Evolutionary conservation across 192 early-diverging fungal genomes (phyloP).

Genomic region (Spinellus fusiger): DNA sequence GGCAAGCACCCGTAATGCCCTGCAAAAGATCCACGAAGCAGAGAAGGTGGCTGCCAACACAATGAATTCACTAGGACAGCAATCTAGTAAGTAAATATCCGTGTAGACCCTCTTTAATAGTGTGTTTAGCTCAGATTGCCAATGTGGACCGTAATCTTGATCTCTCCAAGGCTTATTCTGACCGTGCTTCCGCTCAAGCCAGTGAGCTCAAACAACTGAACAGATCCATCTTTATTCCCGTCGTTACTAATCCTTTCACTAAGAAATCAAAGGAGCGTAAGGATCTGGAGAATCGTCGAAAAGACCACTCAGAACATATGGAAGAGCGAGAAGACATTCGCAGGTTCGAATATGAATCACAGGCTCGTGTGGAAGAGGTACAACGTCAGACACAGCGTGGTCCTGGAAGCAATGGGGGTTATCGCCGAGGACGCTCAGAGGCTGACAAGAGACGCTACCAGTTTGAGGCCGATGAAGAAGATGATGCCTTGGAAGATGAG

Average conservation of each 20-base stretch:
- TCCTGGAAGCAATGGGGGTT: slow-evolving; percentile 31
- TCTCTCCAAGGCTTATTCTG: slow-evolving; percentile 52
- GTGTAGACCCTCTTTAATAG: neutral
- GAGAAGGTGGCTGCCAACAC: slow-evolving; percentile 54
- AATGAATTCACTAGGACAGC: slow-evolving; percentile 60
- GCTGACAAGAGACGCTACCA: slow-evolving; percentile 55
- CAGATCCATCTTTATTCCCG: slow-evolving; percentile 68
- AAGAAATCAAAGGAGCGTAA: slow-evolving; percentile 51
- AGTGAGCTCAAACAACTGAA: slow-evolving; percentile 59
- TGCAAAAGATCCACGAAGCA: slow-evolving; percentile 55
- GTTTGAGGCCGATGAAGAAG: slow-evolving; percentile 64
- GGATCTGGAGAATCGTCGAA: slow-evolving; percentile 46
- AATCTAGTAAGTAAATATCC: slow-evolving; percentile 40
- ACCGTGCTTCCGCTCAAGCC: slow-evolving; percentile 46
- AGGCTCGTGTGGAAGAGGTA: slow-evolving; percentile 49
- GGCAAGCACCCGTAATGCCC: slow-evolving; percentile 58
- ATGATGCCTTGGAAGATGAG: slow-evolving; percentile 59
- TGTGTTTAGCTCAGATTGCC: slow-evolving; percentile 33
- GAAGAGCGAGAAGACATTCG: slow-evolving; percentile 47
- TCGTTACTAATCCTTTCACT: slow-evolving; percentile 64
- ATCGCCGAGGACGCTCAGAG: slow-evolving; percentile 34
- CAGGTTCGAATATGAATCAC: slow-evolving; percentile 48
- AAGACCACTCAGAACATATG: slow-evolving; percentile 46
- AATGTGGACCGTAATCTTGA: slow-evolving; percentile 62
- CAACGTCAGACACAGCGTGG: slow-evolving; percentile 31